phyloP scores from a whole-genome alignment of 2,329 filamentous ascomycete genomes.

The Cercospora nicotianae region DNA sequence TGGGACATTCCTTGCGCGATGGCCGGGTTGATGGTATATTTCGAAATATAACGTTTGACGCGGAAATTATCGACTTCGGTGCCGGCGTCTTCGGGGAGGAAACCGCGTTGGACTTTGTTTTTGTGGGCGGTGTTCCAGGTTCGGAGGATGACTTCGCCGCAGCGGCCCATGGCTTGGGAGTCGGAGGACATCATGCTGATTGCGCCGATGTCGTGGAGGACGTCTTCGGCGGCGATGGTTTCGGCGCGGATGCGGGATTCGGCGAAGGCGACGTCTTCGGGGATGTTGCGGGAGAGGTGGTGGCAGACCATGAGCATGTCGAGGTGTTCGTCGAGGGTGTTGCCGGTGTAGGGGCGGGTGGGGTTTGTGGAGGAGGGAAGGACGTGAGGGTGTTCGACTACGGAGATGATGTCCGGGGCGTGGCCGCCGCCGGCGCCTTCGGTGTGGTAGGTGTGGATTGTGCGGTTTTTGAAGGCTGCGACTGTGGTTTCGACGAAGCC shows the following conservation, averaged over 20 bases:
- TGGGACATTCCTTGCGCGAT: constrained; percentile 88
- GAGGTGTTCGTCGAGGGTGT: constrained; percentile 93
- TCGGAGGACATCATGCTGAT: constrained; percentile 98
- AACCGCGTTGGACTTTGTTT: constrained; percentile 84
- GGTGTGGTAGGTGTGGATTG: constrained; percentile 96
- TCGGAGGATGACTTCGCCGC: constrained; percentile 86
- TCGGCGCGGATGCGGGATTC: constrained; percentile 92
- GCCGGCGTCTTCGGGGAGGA: constrained; percentile 72
- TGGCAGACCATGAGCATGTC: constrained; percentile 99
- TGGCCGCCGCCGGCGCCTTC: constrained; percentile 94
- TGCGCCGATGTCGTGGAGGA: constrained; percentile 89
- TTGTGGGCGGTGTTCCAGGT: constrained; percentile 98
- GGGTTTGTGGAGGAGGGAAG: constrained; percentile 90
- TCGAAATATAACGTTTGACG: constrained; percentile 89
- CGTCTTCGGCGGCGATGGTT: constrained; percentile 94
- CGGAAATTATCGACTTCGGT: constrained; percentile 84
- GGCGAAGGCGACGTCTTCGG: constrained; percentile 93
- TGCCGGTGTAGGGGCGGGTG: constrained; percentile 83
- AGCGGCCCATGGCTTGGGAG: constrained; percentile 94
- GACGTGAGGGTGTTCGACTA: constrained; percentile 85
- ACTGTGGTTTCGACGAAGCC: constrained; percentile 95
- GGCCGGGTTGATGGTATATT: constrained; percentile 95
- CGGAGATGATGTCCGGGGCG: constrained; percentile 91
- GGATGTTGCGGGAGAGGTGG: constrained; percentile 86
- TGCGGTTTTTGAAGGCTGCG: constrained; percentile 77